These are phyloP conservation scores for Clavariopsis aquatica DNA, from an alignment of 495 filamentous ascomycete genomes.

Conservation along the genomic window DNA sequence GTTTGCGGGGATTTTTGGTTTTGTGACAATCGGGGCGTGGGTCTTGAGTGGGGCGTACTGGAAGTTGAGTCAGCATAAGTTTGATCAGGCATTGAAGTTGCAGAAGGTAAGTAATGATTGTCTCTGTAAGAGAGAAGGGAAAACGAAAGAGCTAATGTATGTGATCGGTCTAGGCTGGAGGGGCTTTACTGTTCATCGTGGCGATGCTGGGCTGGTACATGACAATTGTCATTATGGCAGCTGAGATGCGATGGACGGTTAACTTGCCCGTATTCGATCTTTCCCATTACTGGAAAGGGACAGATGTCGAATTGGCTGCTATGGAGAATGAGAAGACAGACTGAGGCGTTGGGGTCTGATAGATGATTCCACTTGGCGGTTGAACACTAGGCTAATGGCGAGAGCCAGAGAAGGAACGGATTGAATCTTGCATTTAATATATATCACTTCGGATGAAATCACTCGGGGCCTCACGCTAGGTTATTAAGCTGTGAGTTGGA, in stretches of 20 bases:
- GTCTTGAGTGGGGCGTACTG: slow-evolving; percentile 55
- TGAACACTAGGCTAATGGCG: too few species aligned
- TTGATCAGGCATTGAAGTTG: slow-evolving; percentile 47
- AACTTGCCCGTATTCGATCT: slow-evolving; percentile 58
- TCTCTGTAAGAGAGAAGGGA: neutral
- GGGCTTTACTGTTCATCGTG: slow-evolving; percentile 51
- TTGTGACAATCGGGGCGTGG: slow-evolving; percentile 53
- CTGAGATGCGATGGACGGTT: slow-evolving; percentile 57
- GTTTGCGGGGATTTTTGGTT: slow-evolving; percentile 56
- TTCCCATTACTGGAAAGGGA: slow-evolving; percentile 55
- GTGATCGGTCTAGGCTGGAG: slow-evolving; percentile 18
- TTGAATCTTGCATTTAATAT: too few species aligned
- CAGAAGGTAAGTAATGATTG: slow-evolving; percentile 46
- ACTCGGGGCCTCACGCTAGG: too few species aligned
- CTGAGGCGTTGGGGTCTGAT: slow-evolving; percentile 5
- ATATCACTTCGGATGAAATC: too few species aligned
- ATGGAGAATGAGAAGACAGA: slow-evolving; percentile 33
- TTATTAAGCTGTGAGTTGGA: too few species aligned
- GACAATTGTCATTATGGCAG: slow-evolving; percentile 53
- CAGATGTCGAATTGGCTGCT: slow-evolving; percentile 44
- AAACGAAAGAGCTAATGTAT: neutral
- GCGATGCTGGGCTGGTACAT: slow-evolving; percentile 58
- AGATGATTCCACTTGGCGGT: too few species aligned
- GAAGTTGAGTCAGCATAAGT: slow-evolving; percentile 48
- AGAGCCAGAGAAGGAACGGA: too few species aligned